Evolutionary conservation across 495 filamentous ascomycete genomes (phyloP).

Genomic region (Melanomma pulvis-pyrius): DNA sequence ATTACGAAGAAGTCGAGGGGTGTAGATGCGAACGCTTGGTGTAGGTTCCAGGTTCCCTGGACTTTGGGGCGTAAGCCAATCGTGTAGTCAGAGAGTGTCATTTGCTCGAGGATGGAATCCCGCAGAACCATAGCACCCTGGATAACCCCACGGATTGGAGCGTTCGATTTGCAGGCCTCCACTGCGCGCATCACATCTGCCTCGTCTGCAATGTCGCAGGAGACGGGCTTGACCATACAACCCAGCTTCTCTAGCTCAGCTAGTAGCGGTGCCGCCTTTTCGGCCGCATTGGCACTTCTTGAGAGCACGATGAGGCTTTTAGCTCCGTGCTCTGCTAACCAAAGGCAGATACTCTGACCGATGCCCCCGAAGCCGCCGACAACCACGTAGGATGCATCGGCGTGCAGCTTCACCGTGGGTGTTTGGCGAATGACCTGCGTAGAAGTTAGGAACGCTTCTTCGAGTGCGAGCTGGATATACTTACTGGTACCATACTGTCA

Average conservation of each 20-base stretch:
- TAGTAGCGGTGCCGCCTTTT: neutral
- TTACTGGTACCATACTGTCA: neutral
- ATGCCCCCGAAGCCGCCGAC: slow-evolving; percentile 53
- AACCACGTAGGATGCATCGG: slow-evolving; percentile 47
- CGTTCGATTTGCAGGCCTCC: neutral
- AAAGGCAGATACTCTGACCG: slow-evolving; percentile 35
- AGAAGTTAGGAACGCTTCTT: neutral
- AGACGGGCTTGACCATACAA: neutral
- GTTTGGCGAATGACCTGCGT: neutral
- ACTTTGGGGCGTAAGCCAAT: slow-evolving; percentile 7
- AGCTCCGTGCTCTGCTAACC: slow-evolving; percentile 24
- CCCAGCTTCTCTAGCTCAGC: neutral
- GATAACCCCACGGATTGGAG: slow-evolving; percentile 15
- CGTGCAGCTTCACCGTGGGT: neutral
- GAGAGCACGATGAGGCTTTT: slow-evolving; percentile 28
- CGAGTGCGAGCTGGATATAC: neutral
- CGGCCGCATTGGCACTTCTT: slow-evolving; percentile 2
- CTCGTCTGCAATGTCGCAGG: slow-evolving; percentile 8
- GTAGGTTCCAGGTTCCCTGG: slow-evolving; percentile 14
- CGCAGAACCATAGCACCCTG: slow-evolving; percentile 27
- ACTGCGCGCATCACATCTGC: neutral
- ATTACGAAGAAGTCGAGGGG: slow-evolving; percentile 33
- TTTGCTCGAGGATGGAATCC: slow-evolving; percentile 19
- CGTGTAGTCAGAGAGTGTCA: slow-evolving; percentile 7
- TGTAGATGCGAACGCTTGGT: neutral